phyloP scores from a whole-genome alignment of 495 filamentous ascomycete genomes.

The Podospora didyma region DNA sequence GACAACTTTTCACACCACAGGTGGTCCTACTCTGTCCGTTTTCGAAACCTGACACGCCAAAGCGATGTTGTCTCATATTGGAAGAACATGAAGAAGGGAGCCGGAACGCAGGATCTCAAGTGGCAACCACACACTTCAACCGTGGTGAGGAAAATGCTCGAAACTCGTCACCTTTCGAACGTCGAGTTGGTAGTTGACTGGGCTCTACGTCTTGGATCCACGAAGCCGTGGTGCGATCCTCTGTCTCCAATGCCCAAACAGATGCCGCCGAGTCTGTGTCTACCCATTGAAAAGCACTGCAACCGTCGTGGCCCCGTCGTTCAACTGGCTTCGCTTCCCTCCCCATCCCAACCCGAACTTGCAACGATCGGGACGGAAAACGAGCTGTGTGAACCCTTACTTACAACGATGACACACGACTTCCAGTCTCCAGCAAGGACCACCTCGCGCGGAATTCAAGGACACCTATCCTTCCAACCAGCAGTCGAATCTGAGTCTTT shows the following conservation, averaged over 20 bases:
- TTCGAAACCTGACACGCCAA: slow-evolving; percentile 26
- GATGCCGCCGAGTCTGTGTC: neutral
- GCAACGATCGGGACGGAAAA: neutral
- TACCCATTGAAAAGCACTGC: neutral
- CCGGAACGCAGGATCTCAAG: slow-evolving; percentile 3
- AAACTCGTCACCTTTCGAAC: slow-evolving; percentile 19
- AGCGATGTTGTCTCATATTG: slow-evolving; percentile 6
- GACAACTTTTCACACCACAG: slow-evolving; percentile 12
- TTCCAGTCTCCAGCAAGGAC: no score
- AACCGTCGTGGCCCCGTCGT: neutral
- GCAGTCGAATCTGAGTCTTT: no score
- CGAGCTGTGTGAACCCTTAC: neutral
- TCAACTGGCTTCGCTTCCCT: neutral
- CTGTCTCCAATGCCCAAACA: neutral
- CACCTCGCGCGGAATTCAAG: no score
- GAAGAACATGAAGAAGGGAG: slow-evolving; percentile 12
- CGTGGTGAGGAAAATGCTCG: slow-evolving; percentile 21
- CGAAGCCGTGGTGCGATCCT: slow-evolving; percentile 2
- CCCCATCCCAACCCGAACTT: neutral
- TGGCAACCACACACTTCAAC: slow-evolving; percentile 23
- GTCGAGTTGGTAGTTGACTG: slow-evolving; percentile 15
- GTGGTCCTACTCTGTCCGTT: slow-evolving; percentile 21
- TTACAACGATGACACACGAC: neutral
- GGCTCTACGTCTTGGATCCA: slow-evolving; percentile 9
- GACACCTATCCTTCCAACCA: no score